These are phyloP conservation scores for Salix suchowensis DNA, from an alignment of 345 rosid species.

Conservation along the genomic window DNA sequence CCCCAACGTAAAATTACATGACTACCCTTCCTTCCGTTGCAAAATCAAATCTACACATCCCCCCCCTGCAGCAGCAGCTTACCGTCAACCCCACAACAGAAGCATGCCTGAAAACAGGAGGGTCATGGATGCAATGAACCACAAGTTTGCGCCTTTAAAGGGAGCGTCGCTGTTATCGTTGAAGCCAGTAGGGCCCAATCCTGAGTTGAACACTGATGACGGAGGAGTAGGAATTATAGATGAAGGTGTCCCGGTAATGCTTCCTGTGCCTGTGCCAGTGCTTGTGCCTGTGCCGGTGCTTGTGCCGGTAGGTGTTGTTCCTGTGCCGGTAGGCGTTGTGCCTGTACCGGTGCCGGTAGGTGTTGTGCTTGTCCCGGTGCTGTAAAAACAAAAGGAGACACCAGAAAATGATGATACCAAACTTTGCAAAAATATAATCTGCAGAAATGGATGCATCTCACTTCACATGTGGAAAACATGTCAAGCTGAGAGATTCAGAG, in stretches of 20 bases:
- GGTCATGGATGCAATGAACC: conserved; percentile 7
- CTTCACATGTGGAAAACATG: conserved; percentile 9
- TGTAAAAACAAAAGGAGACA: not conserved
- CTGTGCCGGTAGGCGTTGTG: not conserved
- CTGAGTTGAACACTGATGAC: conserved; percentile 24
- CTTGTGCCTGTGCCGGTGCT: conserved; percentile 14
- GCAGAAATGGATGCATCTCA: not conserved
- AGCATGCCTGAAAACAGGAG: conserved; percentile 20
- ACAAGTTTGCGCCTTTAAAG: conserved; percentile 8
- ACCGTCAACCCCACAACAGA: conserved; percentile 22
- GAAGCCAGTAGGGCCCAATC: conserved; percentile 31
- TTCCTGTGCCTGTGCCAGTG: conserved; percentile 12
- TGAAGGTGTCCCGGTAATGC: conserved; percentile 8
- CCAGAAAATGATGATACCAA: not conserved
- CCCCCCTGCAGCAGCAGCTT: not conserved
- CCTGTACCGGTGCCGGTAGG: not conserved
- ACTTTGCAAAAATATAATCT: not conserved
- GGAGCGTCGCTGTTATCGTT: conserved; percentile 12
- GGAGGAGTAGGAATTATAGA: conserved; percentile 17
- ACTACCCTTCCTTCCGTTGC: conserved; percentile 23
- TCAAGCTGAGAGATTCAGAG: not conserved
- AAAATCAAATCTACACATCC: conserved; percentile 39
- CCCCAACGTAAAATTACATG: conserved; percentile 17
- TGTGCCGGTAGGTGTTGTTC: not conserved
- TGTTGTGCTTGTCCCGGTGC: conserved; percentile 16